These are phyloP conservation scores for Spergularia marina DNA, from an alignment of 148 eudicot species.

Conservation along the genomic window DNA sequence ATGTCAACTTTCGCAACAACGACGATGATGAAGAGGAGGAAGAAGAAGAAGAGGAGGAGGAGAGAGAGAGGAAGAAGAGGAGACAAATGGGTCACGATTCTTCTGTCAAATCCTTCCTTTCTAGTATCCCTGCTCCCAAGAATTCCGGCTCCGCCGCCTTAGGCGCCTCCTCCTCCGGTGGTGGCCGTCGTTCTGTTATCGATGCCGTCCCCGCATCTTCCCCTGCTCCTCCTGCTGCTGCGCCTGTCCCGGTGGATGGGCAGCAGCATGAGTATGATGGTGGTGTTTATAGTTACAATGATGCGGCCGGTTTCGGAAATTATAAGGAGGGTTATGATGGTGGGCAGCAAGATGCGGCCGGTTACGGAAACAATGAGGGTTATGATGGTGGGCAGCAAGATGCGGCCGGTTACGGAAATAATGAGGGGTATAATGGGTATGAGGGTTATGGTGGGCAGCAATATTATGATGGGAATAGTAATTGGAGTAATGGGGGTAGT, in stretches of 20 bases:
- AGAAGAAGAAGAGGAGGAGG: constrained; percentile 41
- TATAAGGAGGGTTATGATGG: constrained; percentile 27
- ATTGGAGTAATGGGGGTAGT: constrained; percentile 32
- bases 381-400: neutral
- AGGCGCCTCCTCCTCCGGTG: constrained; percentile 23
- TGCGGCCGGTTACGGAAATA: constrained; percentile 18
- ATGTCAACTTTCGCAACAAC: constrained; percentile 10
- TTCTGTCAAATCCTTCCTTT: constrained; percentile 58
- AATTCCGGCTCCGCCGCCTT: constrained; percentile 40
- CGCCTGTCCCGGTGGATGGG: constrained; percentile 25
- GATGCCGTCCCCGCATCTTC: constrained; percentile 31
- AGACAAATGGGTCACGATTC: constrained; percentile 26
- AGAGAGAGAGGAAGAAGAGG: constrained; percentile 38
- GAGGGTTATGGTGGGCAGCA: neutral
- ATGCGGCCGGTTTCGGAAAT: constrained; percentile 13
- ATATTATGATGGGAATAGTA: constrained; percentile 27
- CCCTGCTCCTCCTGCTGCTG: constrained; percentile 9
- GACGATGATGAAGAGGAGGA: constrained; percentile 56
- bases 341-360: neutral
- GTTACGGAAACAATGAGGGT: constrained; percentile 29
- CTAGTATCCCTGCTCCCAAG: constrained; percentile 73
- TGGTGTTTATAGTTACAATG: constrained; percentile 18
- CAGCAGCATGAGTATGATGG: constrained; percentile 20
- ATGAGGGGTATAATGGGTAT: constrained; percentile 21
- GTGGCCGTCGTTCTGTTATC: constrained; percentile 52